Evolutionary conservation across 192 early-diverging fungal species (phyloP), one percentile per base, ranked within the genome.

Genomic region (Dimargaris verticillata): DNA sequence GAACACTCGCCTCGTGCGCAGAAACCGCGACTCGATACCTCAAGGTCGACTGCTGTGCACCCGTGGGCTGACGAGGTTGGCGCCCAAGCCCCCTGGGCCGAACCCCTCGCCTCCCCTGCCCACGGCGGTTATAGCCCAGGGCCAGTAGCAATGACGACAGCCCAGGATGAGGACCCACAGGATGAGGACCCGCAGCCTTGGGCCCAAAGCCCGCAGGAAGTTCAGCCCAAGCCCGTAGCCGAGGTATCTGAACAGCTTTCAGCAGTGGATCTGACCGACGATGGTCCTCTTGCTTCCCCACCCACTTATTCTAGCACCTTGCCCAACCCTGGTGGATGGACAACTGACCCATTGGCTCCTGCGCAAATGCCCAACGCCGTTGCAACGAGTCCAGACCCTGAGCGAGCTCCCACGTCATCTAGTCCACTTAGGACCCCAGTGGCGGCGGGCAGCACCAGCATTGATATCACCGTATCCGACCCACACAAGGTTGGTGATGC

Each of bases 401-500:
- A 58, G 10, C 11, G 33, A 11, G 5, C 55, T 60, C 50, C 62
- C 17, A 26, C n/a, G 28, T 26, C 28, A 18, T 20, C 22, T 42
- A 38, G 33, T 38, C 28, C 20, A 55, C 70, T 5, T 49, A 49
- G 69, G 22, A 61, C 75, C 42, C 71, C 71, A 18, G 72, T 77
- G 28, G 70, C 64, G 22, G 73, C 70, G 0, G 60, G 60, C 6
- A 42, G 78, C 52, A 70, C 87, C 66, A 69, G 57, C 65, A 78
- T 81, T 78, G 69, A 77, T 51, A 81, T 89, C 41, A 66, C 76
- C 13, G 87, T 95, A 0, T 79, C 82, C 11, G 93, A 95, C 50
- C 93, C 93, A 2, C 81, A 85, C 72, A 92, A 95, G 68, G 80
- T 95, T 61, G 84, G 86, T 65, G 87, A 96, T 61, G 76, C 86